Conservation (phyloP, 352 stramenopile genomes). For the Pythium biforme region DNA sequence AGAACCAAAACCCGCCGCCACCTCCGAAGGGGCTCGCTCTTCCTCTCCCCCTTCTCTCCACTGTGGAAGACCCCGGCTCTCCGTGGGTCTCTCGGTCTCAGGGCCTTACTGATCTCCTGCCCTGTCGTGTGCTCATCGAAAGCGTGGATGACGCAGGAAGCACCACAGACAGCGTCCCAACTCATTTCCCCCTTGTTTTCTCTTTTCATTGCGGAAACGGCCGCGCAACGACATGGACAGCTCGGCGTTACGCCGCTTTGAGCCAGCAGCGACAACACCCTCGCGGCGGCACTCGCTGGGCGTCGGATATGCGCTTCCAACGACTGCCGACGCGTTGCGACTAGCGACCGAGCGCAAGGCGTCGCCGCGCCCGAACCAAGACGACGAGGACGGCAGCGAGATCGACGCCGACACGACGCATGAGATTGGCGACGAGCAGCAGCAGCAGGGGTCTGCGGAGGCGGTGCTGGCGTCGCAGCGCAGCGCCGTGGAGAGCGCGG, state of each 20-base stretch:
- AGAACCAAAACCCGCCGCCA: neutral
- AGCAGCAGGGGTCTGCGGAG: too few relatives aligned
- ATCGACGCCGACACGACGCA: neutral
- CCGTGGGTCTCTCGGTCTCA: too few relatives aligned
- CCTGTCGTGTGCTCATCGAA: too few relatives aligned
- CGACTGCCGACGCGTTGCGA: neutral
- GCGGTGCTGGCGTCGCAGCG: neutral
- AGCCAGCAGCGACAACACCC: neutral
- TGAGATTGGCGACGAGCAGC: neutral
- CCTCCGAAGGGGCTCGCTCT: neutral
- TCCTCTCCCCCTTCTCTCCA: neutral
- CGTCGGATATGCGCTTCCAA: neutral
- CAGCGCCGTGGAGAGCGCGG: conserved; percentile 25
- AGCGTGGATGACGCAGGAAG: neutral
- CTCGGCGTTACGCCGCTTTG: neutral
- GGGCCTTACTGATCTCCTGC: too few relatives aligned
- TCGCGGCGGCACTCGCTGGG: conserved; percentile 8
- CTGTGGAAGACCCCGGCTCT: too few relatives aligned
- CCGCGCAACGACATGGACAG: neutral
- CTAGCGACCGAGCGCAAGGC: conserved; percentile 6
- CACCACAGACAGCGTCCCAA: neutral
- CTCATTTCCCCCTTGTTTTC: too few relatives aligned
- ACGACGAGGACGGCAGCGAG: neutral
- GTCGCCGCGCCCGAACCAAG: conserved; percentile 17
- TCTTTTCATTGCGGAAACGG: neutral